A percentile compares a stretch with the other conserved stretches of the same genome.
Conservation (phyloP, 2,329 filamentous ascomycete species). For the Exophiala bonariae region DNA sequence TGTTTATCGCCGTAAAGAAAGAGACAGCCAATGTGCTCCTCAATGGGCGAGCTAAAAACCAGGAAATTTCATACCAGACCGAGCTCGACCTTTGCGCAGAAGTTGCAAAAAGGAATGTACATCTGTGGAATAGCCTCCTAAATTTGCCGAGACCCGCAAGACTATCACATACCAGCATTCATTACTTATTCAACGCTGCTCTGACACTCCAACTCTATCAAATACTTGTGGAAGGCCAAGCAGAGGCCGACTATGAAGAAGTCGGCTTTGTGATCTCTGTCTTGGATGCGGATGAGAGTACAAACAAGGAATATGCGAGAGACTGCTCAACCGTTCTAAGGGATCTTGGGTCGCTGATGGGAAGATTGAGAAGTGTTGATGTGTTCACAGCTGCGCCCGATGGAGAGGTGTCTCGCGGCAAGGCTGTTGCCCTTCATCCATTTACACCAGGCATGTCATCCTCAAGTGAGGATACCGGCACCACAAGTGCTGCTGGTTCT, state of each 20-base stretch:
- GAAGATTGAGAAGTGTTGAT: constrained; percentile 7
- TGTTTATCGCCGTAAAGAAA: constrained; percentile 50
- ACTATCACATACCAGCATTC: constrained; percentile 32
- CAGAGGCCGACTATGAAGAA: constrained; percentile 10
- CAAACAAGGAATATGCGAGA: constrained; percentile 15
- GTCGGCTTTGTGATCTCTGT: constrained; percentile 9
- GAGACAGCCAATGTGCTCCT: constrained; percentile 45
- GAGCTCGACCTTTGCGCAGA: constrained; percentile 42
- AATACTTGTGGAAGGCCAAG: constrained; percentile 5
- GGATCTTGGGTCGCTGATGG: constrained; percentile 14
- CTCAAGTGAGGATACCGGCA: neutral
- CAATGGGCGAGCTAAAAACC: constrained; percentile 30
- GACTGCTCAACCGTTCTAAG: constrained; percentile 13
- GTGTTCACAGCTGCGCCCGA: constrained; percentile 5
- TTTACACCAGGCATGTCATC: constrained; percentile 4
- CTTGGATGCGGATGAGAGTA: constrained; percentile 11
- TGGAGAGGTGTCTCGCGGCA: neutral
- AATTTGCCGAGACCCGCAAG: constrained; percentile 46
- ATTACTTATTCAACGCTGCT: constrained; percentile 54
- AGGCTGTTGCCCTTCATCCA: constrained; percentile 5
- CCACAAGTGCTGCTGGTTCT: constrained; percentile 3
- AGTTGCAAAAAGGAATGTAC: constrained; percentile 49
- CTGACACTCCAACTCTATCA: constrained; percentile 46
- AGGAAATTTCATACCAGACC: constrained; percentile 16
- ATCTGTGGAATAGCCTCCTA: constrained; percentile 43